Percentiles rank a stretch among this genome's conserved stretches.
phyloP scores from a whole-genome alignment of 805 yeast genomes.

The Starmerella sirachaensis region DNA sequence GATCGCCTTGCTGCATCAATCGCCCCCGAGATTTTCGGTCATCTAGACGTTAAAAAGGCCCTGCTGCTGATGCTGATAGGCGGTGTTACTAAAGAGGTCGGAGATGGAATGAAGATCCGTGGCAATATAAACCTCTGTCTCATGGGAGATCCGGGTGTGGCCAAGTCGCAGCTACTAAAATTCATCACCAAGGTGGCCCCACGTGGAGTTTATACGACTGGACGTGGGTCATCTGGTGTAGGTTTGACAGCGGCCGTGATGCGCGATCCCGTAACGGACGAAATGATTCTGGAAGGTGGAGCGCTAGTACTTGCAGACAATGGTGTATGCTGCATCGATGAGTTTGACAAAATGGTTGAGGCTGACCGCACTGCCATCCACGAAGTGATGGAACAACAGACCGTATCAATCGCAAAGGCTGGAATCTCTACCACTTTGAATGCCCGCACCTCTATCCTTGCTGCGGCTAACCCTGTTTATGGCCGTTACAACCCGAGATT shows the following conservation, averaged over 20 bases:
- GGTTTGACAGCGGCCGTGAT: conserved; percentile 98
- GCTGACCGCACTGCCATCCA: conserved; percentile 93
- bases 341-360: conserved; percentile 98
- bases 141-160: conserved; percentile 99
- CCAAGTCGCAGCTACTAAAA: conserved; percentile 89
- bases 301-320: conserved; percentile 93
- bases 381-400: conserved; percentile 99
- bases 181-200: conserved; percentile 89
- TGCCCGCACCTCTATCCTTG: conserved; percentile 88
- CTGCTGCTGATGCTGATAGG: conserved; percentile 74
- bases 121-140: conserved; percentile 92
- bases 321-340: conserved; percentile 97
- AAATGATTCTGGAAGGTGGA: conserved; percentile 96
- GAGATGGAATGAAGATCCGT: conserved; percentile 94
- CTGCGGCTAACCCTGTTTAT: conserved; percentile 96
- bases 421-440: conserved; percentile 93
- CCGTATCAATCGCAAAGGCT: conserved; percentile 93
- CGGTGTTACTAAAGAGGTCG: conserved; percentile 87
- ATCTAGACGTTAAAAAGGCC: conserved; percentile 85
- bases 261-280: conserved; percentile 98
- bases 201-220: conserved; percentile 93
- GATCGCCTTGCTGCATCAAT: conserved; percentile 72
- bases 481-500: conserved; percentile 86
- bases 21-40: conserved; percentile 97
- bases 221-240: conserved; percentile 97